Evolutionary conservation across 495 filamentous ascomycete species (phyloP), one percentile per base, ranked within the genome.

Genomic region (Hypoxylon cercidicola): DNA sequence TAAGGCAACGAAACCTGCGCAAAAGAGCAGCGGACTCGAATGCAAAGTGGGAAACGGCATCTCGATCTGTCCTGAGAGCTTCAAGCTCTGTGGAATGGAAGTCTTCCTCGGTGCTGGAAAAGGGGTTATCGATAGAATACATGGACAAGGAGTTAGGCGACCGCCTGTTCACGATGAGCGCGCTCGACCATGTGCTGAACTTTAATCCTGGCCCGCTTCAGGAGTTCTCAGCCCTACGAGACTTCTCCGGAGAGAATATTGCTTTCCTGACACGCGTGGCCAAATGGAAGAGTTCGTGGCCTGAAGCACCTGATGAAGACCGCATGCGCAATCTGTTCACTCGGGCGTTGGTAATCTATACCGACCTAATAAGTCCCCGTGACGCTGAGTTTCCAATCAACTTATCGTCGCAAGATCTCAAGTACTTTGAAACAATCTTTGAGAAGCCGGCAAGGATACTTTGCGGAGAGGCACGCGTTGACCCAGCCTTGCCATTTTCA

Each of bases 201-300:
- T 76, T 73, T 47, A 82, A 85, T 60, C 77, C 82, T 1, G 69
- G 71, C 2, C 79, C 79, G 5, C 74, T 88, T 0, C 81, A 84
- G 51, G 61, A 79, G 32, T 88, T 86, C 72, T 82, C 85, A 21
- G 83, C 85, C 4, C 73, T 80, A 1, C 74, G 80, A 55, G 85
- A 88, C 39, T 86, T 88, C 72, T 87, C 85, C 25, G 85, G 83
- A 21, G 86, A 88, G 70, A 88, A 88, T 70, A 81, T 88, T 41
- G 78, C 84, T 48, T 88, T 88, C 76, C 77, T 88, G 0, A 84
- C 78, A 45, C 72, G 74, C 57, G 75, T 87, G 23, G 71, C 80
- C 2, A 73, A 79, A n/a, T 88, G 84, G 82, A 84, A 81, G 65
- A 56, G 21, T 44, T 58, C 62, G 9, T 81, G 79, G 75, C 57